Evolutionary conservation across 345 rosid genomes (phyloP).

Genomic region (Arabidopsis suecica): DNA sequence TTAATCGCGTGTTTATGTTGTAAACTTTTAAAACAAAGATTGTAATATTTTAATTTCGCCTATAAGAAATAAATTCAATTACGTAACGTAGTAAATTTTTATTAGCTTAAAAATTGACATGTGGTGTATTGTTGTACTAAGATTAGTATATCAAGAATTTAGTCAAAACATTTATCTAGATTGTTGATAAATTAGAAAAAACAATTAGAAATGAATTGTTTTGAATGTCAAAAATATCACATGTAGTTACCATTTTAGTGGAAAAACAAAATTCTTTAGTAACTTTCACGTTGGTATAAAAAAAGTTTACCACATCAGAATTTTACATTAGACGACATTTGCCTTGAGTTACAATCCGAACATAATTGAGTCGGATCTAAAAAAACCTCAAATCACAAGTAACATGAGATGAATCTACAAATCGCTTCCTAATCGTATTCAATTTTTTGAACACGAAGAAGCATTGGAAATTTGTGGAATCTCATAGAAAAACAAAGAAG

Average conservation of each 20-base stretch:
- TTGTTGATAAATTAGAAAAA: background rate
- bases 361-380: background rate
- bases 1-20: background rate
- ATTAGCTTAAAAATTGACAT: no score
- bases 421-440: no score
- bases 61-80: no score
- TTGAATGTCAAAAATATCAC: background rate
- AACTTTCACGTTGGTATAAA: background rate
- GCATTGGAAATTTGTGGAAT: conserved; percentile 11
- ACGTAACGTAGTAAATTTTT: no score
- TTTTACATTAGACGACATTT: background rate
- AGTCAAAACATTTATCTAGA: background rate
- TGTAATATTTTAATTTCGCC: no score
- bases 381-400: conserved; percentile 17
- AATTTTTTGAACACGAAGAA: no score
- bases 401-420: background rate
- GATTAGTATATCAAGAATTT: background rate
- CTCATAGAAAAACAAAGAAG: conserved; percentile 16
- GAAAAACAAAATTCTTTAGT: background rate
- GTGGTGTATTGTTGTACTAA: background rate
- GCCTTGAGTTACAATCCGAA: background rate
- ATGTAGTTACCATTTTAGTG: background rate
- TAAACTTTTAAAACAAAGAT: background rate
- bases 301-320: background rate
- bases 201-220: background rate